Conservation (phyloP, 345 rosid genomes). For the Populus tremula region DNA sequence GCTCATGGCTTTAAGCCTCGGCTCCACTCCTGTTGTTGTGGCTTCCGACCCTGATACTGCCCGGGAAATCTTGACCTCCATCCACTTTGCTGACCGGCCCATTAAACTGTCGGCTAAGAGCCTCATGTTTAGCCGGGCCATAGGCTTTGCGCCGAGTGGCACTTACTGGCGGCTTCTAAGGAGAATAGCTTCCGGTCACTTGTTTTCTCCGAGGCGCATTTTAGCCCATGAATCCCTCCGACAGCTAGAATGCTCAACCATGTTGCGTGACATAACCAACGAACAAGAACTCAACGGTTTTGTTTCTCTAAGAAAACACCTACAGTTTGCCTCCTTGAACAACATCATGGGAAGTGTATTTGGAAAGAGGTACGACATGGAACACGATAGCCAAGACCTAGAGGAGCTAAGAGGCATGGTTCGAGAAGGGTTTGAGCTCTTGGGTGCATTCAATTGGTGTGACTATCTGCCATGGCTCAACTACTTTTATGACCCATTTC, state of each 20-base stretch:
- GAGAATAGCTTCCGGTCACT: slow-evolving; percentile 69
- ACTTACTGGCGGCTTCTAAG: slow-evolving; percentile 78
- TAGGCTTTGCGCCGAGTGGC: slow-evolving; percentile 89
- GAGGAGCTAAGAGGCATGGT: slow-evolving; percentile 57
- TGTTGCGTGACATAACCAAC: slow-evolving; percentile 39
- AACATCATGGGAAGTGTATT: slow-evolving; percentile 89
- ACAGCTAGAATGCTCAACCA: slow-evolving; percentile 43
- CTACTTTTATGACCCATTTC: slow-evolving; percentile 56
- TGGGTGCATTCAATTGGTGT: slow-evolving; percentile 81
- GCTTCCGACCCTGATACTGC: slow-evolving; percentile 69
- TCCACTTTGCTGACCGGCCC: slow-evolving; percentile 78
- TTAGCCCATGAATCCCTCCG: slow-evolving; percentile 61
- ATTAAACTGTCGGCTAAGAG: slow-evolving; percentile 73
- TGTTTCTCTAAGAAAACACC: slow-evolving; percentile 57
- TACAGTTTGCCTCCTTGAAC: slow-evolving; percentile 71
- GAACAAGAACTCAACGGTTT: slow-evolving; percentile 43
- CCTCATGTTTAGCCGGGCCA: slow-evolving; percentile 83
- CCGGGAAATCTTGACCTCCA: slow-evolving; percentile 65
- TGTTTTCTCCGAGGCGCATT: slow-evolving; percentile 67
- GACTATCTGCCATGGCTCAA: slow-evolving; percentile 70
- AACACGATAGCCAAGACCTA: slow-evolving; percentile 32
- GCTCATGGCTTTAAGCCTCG: slow-evolving; percentile 90
- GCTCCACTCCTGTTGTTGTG: slow-evolving; percentile 61
- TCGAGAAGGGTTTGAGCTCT: slow-evolving; percentile 73
- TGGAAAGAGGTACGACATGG: slow-evolving; percentile 54